Evolutionary conservation across 2,329 filamentous ascomycete species (phyloP).

Genomic region (Thelonectria olida): DNA sequence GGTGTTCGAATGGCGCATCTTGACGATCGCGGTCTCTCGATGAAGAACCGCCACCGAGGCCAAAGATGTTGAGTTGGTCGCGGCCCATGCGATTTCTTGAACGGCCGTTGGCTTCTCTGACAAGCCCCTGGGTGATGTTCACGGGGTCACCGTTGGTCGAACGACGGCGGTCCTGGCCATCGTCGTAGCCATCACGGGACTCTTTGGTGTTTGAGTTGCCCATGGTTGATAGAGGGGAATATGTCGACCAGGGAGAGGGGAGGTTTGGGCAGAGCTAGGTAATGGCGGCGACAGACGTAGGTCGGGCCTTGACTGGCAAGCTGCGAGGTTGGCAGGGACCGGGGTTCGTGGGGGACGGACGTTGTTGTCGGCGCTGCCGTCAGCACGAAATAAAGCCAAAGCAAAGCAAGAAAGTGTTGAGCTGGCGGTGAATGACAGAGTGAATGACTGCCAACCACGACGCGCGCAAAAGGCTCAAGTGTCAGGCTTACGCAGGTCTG

Average conservation of each 20-base stretch:
- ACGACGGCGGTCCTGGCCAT: slow-evolving; percentile 34
- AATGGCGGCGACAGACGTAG: not conserved
- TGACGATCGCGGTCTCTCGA: slow-evolving; percentile 50
- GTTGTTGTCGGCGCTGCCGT: slow-evolving; percentile 18
- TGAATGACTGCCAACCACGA: not conserved
- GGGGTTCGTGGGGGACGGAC: slow-evolving; percentile 12
- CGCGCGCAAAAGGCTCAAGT: slow-evolving; percentile 1
- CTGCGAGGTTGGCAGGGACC: slow-evolving; percentile 19
- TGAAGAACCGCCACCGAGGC: slow-evolving; percentile 49
- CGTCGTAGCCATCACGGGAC: slow-evolving; percentile 44
- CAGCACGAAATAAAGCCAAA: not conserved
- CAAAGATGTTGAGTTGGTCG: slow-evolving; percentile 58
- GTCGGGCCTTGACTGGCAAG: slow-evolving; percentile 8
- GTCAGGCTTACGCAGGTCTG: slow-evolving; percentile 18
- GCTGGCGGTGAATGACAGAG: slow-evolving; percentile 10
- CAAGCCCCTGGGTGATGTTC: slow-evolving; percentile 33
- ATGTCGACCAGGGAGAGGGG: slow-evolving; percentile 6
- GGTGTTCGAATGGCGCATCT: slow-evolving; percentile 66
- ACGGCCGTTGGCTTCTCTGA: slow-evolving; percentile 30
- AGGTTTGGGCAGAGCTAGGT: slow-evolving; percentile 14
- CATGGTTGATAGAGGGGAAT: slow-evolving; percentile 39
- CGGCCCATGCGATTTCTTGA: slow-evolving; percentile 48
- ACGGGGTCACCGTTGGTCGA: slow-evolving; percentile 31
- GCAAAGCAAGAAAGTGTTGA: slow-evolving; percentile 1
- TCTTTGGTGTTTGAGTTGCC: slow-evolving; percentile 53